A percentile compares a stretch with the other conserved stretches of the same genome.
phyloP scores from a whole-genome alignment of 1,284 basidiomycete species.

The Cutaneotrichosporon daszewskae region DNA sequence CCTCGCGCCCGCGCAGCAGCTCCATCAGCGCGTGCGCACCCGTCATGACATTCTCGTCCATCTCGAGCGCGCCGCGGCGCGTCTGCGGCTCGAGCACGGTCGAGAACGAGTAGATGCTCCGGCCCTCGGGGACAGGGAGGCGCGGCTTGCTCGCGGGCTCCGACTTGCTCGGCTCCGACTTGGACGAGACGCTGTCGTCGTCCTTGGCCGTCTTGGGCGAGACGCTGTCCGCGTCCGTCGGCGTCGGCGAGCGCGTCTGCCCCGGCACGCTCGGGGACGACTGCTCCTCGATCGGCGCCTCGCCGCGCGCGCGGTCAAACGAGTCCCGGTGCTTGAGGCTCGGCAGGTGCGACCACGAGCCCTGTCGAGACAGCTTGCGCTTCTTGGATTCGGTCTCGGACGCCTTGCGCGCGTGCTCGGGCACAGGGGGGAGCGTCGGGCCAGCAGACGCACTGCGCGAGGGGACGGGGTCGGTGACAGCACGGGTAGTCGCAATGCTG shows the following conservation, averaged over 20 bases:
- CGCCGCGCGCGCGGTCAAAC: constrained; percentile 17
- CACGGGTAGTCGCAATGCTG: constrained; percentile 2
- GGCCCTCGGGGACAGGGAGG: constrained; percentile 16
- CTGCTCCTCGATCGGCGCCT: constrained; percentile 8
- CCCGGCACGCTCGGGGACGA: constrained; percentile 15
- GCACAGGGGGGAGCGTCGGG: constrained; percentile 4
- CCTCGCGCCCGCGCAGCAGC: constrained; percentile 12
- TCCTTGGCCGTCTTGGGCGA: constrained; percentile 11
- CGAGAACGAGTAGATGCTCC: constrained; percentile 21
- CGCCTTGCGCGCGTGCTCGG: neutral
- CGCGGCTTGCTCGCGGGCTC: constrained; percentile 8
- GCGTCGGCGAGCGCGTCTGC: constrained; percentile 16
- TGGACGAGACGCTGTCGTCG: constrained; percentile 1
- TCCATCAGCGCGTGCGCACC: constrained; percentile 23
- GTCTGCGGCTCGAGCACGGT: constrained; percentile 21
- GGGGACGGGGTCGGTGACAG: constrained; percentile 17
- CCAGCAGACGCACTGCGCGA: constrained; percentile 17
- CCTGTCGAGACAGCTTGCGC: constrained; percentile 20
- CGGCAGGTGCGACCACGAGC: constrained; percentile 18
- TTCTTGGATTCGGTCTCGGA: constrained; percentile 3
- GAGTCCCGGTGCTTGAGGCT: constrained; percentile 18
- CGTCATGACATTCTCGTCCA: constrained; percentile 20
- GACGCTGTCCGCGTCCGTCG: constrained; percentile 13
- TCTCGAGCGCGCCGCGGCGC: constrained; percentile 18
- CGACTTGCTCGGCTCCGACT: neutral